Conservation (phyloP, 169 alveolate genomes). For the Plasmodium gallinaceum region DNA sequence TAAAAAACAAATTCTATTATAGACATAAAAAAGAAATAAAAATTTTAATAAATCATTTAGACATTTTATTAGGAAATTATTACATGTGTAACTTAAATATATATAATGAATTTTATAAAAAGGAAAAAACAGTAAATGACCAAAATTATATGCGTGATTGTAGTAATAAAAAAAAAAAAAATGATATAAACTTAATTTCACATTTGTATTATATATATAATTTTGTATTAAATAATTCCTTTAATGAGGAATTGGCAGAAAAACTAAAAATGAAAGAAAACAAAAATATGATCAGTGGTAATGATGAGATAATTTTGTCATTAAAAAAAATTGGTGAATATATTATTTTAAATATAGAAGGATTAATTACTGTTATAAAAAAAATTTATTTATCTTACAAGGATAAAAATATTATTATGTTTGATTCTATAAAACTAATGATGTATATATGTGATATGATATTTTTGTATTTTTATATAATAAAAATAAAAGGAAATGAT, state of each 20-base stretch:
- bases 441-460: conserved; percentile 42
- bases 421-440: conserved; percentile 12
- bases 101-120: conserved; percentile 30
- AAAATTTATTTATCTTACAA: conserved; percentile 4
- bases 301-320: not conserved
- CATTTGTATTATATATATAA: conserved; percentile 42
- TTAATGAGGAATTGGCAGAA: conserved; percentile 17
- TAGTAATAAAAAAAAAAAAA: not conserved
- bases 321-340: conserved; percentile 30
- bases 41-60: conserved; percentile 54
- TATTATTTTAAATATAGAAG: conserved; percentile 43
- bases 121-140: not conserved
- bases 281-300: not conserved
- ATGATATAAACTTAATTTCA: not conserved
- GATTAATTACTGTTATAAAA: conserved; percentile 16
- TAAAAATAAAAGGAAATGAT: conserved; percentile 34
- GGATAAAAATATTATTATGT: not conserved
- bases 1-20: conserved; percentile 12
- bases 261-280: not conserved
- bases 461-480: conserved; percentile 42
- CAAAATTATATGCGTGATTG: not conserved
- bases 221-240: conserved; percentile 24
- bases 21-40: conserved; percentile 55
- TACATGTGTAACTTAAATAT: conserved; percentile 18
- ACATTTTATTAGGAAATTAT: conserved; percentile 41